Conservation (phyloP, 192 early-diverging fungal genomes). For the Coemansia reversa region DNA sequence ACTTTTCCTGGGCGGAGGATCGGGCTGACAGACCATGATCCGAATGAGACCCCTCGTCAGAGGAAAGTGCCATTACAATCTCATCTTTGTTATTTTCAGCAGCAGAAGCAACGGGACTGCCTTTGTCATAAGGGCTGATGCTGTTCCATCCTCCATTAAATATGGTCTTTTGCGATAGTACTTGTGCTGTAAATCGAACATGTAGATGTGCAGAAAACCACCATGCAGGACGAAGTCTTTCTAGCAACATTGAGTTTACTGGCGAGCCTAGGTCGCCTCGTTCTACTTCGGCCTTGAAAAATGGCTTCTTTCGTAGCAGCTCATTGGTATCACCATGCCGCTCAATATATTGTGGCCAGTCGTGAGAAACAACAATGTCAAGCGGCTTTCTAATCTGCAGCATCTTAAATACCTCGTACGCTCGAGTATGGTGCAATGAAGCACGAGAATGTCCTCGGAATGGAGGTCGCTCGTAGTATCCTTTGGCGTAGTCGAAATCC, state of each 20-base stretch:
- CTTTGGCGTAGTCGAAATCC: conserved; percentile 57
- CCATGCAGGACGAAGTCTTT: conserved; percentile 72
- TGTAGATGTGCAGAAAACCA: conserved; percentile 99
- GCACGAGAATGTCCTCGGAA: conserved; percentile 62
- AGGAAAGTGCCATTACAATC: conserved; percentile 45
- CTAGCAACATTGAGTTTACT: conserved; percentile 70
- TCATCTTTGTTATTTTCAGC: conserved; percentile 57
- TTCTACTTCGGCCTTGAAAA: conserved; percentile 70
- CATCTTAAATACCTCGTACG: conserved; percentile 81
- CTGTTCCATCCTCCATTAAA: conserved; percentile 26
- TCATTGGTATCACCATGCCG: conserved; percentile 65
- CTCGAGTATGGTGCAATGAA: conserved; percentile 83
- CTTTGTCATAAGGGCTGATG: conserved; percentile 12
- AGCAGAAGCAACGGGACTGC: not conserved
- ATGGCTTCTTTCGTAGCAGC: conserved; percentile 71
- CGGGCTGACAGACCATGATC: not conserved
- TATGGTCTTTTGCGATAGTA: conserved; percentile 49
- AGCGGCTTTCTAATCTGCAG: conserved; percentile 69
- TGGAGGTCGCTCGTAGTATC: conserved; percentile 78
- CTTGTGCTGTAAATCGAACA: conserved; percentile 79
- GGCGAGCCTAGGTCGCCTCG: conserved; percentile 66
- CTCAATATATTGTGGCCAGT: conserved; percentile 92
- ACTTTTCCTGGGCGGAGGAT: not conserved
- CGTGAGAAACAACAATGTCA: conserved; percentile 92
- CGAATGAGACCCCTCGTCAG: conserved; percentile 26